Percentiles rank a stretch among this genome's conserved stretches.
phyloP scores from a whole-genome alignment of 2,329 filamentous ascomycete genomes.

The Aspergillus ochraceoroseus region DNA sequence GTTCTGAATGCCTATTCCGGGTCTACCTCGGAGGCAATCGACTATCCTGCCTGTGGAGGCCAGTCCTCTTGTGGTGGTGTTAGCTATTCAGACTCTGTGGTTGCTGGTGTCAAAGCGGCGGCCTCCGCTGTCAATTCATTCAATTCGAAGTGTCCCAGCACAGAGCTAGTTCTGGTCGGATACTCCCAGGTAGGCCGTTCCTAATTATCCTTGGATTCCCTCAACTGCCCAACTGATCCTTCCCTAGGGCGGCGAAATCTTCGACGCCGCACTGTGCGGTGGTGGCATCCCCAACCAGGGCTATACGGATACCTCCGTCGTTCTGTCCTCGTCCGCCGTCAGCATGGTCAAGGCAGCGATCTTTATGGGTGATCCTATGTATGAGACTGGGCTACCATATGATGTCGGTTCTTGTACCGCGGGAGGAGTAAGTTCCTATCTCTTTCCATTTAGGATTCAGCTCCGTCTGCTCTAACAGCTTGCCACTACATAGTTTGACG shows the following conservation, averaged over 20 bases:
- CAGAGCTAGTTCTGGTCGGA: conserved; percentile 57
- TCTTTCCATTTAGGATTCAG: not conserved
- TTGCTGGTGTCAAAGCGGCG: conserved; percentile 55
- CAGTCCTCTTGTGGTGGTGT: conserved; percentile 36
- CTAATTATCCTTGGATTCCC: not conserved
- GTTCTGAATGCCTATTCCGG: conserved; percentile 49
- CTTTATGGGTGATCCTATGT: conserved; percentile 61
- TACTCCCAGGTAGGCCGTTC: conserved; percentile 53
- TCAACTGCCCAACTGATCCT: not conserved
- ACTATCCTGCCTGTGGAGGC: conserved; percentile 60
- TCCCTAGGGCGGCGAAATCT: conserved; percentile 56
- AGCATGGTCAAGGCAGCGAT: conserved; percentile 59
- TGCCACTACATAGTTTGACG: conserved; percentile 59
- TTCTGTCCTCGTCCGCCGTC: conserved; percentile 47
- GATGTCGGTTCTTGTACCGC: conserved; percentile 58
- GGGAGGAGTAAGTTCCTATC: conserved; percentile 51
- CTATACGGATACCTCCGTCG: conserved; percentile 44
- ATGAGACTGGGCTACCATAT: conserved; percentile 53
- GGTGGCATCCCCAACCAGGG: conserved; percentile 49
- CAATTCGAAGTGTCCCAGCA: conserved; percentile 53
- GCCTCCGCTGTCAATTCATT: conserved; percentile 56
- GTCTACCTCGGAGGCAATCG: conserved; percentile 53
- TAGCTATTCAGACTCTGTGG: conserved; percentile 54
- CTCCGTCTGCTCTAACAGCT: not conserved
- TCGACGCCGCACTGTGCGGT: conserved; percentile 59